Evolutionary conservation across 768 basidiomycete species (phyloP).

Genomic region (Dentipellis sp.): DNA sequence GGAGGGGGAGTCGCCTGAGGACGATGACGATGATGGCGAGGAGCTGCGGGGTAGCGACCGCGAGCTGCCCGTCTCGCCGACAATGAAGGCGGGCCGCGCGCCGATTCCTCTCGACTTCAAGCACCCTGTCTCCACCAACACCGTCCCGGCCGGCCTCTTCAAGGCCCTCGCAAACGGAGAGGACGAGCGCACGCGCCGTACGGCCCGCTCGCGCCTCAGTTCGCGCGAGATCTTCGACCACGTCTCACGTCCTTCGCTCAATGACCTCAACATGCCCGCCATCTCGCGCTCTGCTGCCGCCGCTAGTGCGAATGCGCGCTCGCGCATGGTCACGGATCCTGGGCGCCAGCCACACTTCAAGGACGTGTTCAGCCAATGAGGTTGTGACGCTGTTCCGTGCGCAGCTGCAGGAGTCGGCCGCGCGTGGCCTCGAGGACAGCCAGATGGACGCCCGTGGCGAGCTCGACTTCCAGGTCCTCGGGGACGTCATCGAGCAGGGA

Average conservation of each 20-base stretch:
- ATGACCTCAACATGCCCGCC: constrained; percentile 59
- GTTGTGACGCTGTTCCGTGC: constrained; percentile 58
- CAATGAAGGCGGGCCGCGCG: constrained; percentile 45
- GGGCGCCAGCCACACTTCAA: constrained; percentile 23
- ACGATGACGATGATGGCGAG: constrained; percentile 18
- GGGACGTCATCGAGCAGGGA: constrained; percentile 58
- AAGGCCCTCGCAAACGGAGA: constrained; percentile 54
- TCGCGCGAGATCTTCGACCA: constrained; percentile 71
- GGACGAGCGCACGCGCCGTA: constrained; percentile 61
- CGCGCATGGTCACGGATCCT: constrained; percentile 52
- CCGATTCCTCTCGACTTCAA: constrained; percentile 78
- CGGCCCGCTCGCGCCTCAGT: constrained; percentile 67
- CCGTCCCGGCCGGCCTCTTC: constrained; percentile 83
- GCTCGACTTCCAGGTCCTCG: constrained; percentile 69
- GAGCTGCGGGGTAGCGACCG: constrained; percentile 12
- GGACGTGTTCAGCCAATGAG: constrained; percentile 42
- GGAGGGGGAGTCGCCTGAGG: constrained; percentile 14
- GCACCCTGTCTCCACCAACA: constrained; percentile 55
- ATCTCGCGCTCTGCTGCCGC: constrained; percentile 47
- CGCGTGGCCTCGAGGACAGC: constrained; percentile 47
- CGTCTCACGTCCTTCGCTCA: constrained; percentile 61
- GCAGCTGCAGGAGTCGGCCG: constrained; percentile 56
- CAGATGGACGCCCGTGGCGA: constrained; percentile 69
- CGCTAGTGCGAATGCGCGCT: constrained; percentile 38
- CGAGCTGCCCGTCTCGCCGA: constrained; percentile 25